Evolutionary conservation across 768 basidiomycete species (phyloP), one percentile per base, ranked within the genome.

Genomic region (Floccularia luteovirens): DNA sequence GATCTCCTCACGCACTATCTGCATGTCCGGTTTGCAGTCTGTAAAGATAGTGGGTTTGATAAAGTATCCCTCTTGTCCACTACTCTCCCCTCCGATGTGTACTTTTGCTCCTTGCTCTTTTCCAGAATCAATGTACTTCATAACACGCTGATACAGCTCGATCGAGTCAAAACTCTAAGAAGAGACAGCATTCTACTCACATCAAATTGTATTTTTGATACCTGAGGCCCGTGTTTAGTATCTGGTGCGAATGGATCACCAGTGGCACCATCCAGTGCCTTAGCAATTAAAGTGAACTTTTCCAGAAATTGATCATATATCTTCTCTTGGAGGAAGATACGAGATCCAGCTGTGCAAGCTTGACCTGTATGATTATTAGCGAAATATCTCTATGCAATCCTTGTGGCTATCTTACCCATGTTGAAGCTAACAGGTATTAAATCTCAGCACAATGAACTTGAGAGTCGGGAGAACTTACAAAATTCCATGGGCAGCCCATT

Each of bases 241-340:
- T 66, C 70, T 0, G 56, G 51, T 3, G 57, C 48, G 59, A 87
- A 85, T 4, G 84, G 83, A 49, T 80, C 72, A 17, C 83, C 86
- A 48, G 75, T 67, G 45, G 74, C 60, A 8, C 55, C 51, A 39
- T 61, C 61, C 44, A 77, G 61, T 49, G 69, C 66, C 54, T 64
- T 59, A 34, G 78, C 67, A 47, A 75, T 62, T 27, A 57, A 67
- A 1, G 69, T 66, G 57, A 85, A 82, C 39, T 57, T 66, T 36
- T 61, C 55, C 38, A 90, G 58, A 68, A 93, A 92, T 48, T 78
- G 59, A 57, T 90, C 85, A 57, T 91, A 91, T 48, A 91, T 77
- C 4, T 66, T 62, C 38, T 76, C 77, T 48, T 91, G 89, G 8
- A 93, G 85, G 53, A 76, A 91, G 46, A 92, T 81, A 36, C 91